Evolutionary conservation across 2,329 filamentous ascomycete species (phyloP).

Genomic region (Penicillium brevicompactum): DNA sequence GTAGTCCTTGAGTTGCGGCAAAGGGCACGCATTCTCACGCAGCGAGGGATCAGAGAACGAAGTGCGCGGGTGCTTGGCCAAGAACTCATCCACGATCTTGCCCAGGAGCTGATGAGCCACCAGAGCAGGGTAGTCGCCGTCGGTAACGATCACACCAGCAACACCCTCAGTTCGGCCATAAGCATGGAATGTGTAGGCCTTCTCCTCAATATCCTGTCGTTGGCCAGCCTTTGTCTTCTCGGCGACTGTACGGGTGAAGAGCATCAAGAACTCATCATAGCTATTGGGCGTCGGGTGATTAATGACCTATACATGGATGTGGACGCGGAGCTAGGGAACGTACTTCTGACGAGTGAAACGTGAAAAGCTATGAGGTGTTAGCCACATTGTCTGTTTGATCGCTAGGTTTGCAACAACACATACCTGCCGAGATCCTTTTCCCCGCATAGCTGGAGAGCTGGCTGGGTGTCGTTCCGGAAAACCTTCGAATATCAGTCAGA

Average conservation of each 20-base stretch:
- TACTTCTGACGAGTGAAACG: constrained; percentile 76
- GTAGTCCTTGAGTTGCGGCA: constrained; percentile 80
- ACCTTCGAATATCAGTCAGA: constrained; percentile 56
- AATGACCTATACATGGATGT: constrained; percentile 5
- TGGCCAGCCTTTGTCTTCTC: constrained; percentile 80
- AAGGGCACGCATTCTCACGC: constrained; percentile 54
- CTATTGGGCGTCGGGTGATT: constrained; percentile 30
- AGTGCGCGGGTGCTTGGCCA: constrained; percentile 71
- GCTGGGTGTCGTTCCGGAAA: constrained; percentile 76
- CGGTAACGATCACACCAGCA: constrained; percentile 75
- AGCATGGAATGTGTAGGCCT: constrained; percentile 64
- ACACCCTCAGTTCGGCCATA: constrained; percentile 72
- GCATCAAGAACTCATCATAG: constrained; percentile 72
- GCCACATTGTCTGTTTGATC: not conserved
- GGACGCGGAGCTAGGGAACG: constrained; percentile 23
- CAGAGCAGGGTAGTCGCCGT: constrained; percentile 73
- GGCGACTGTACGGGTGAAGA: constrained; percentile 85
- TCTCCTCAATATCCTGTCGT: constrained; percentile 75
- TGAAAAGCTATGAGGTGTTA: constrained; percentile 56
- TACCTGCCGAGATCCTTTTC: constrained; percentile 72
- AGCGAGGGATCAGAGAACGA: constrained; percentile 61
- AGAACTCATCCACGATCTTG: constrained; percentile 87
- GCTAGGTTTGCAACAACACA: constrained; percentile 3
- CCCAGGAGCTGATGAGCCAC: constrained; percentile 85
- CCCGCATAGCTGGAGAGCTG: constrained; percentile 72